Conservation (phyloP, 2,329 filamentous ascomycete genomes). For the Macrophomina phaseolina region DNA sequence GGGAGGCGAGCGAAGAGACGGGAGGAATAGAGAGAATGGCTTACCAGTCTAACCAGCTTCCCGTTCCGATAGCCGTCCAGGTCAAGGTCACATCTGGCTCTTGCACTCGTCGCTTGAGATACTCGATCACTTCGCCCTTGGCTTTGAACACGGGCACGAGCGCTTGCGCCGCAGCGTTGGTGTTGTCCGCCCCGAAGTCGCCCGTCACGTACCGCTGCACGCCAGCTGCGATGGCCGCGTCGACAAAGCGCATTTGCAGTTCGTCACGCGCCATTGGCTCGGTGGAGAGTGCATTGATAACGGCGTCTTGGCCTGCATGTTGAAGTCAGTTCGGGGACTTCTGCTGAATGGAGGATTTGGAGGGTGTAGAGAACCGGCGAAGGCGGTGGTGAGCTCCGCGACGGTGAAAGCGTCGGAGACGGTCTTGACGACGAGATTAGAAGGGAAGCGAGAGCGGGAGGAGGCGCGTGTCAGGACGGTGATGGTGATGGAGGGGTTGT, state of each 20-base stretch:
- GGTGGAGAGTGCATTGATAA: conserved; percentile 44
- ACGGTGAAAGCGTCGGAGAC: conserved; percentile 37
- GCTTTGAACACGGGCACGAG: conserved; percentile 44
- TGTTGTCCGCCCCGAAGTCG: conserved; percentile 49
- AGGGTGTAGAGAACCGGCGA: conserved; percentile 33
- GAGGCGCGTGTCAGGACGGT: conserved; percentile 41
- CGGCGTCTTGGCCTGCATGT: conserved; percentile 39
- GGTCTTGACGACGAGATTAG: conserved; percentile 36
- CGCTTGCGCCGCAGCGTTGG: conserved; percentile 36
- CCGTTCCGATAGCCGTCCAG: conserved; percentile 35
- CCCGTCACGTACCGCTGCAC: conserved; percentile 50
- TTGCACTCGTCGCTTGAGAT: conserved; percentile 38
- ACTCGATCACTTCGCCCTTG: conserved; percentile 45
- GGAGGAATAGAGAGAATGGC: neutral
- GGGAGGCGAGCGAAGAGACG: no score
- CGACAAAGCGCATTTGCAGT: conserved; percentile 41
- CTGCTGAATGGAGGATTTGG: neutral
- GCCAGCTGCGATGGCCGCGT: conserved; percentile 47
- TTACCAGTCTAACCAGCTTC: conserved; percentile 36
- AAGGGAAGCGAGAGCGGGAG: conserved; percentile 32
- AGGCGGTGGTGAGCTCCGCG: conserved; percentile 37
- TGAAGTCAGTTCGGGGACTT: neutral
- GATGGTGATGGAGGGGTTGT: conserved; percentile 41
- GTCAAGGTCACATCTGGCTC: conserved; percentile 28
- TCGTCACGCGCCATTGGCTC: conserved; percentile 37